A percentile compares a stretch with the other conserved stretches of the same genome.
Conservation (phyloP, 2,329 filamentous ascomycete genomes). For the Daldinia sp. region DNA sequence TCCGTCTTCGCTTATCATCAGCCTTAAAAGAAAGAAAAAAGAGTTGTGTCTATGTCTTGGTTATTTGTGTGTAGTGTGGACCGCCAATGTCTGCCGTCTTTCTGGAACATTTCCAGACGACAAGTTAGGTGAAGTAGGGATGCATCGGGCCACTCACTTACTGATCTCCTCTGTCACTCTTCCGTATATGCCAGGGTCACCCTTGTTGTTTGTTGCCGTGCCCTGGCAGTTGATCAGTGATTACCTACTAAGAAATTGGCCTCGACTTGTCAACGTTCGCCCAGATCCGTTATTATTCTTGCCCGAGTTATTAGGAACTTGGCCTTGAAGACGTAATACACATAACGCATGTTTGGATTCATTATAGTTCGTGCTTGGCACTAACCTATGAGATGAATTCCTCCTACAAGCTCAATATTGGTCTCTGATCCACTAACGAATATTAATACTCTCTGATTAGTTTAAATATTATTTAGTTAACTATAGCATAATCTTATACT, state of each 20-base stretch:
- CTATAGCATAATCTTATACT: no score
- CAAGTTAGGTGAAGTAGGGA: background rate
- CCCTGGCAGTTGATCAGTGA: background rate
- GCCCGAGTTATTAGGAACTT: background rate
- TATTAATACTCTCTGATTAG: no score
- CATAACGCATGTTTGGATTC: background rate
- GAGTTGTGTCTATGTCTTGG: background rate
- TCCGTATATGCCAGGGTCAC: background rate
- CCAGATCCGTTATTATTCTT: background rate
- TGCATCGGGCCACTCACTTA: background rate
- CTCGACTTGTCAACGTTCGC: constrained; percentile 1
- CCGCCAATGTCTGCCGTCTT: background rate
- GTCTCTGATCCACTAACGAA: no score
- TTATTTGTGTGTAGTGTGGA: no score
- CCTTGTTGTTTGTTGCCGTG: background rate
- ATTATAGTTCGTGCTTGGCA: background rate
- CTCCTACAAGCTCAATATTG: background rate
- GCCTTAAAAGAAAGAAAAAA: constrained; percentile 19
- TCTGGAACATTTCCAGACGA: constrained; percentile 23
- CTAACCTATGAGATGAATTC: background rate
- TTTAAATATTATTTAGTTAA: no score
- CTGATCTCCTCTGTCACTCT: background rate
- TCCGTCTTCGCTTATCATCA: constrained; percentile 10
- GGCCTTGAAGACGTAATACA: background rate
- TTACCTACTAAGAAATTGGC: background rate